Base-by-base conservation (phyloP, 192 early-diverging fungal species). In the Rhizophagus clarus region DNA sequence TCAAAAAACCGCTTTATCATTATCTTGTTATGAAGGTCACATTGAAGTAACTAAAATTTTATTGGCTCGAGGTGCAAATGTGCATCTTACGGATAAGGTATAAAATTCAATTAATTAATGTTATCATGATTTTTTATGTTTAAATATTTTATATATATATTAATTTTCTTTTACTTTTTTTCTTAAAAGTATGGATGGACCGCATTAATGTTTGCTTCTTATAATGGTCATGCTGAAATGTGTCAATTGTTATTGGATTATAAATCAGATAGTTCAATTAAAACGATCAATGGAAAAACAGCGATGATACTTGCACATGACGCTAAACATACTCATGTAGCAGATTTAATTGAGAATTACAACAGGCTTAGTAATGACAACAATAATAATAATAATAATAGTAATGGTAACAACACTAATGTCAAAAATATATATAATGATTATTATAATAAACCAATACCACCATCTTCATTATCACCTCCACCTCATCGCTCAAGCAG, bases 171-270 rank as follows among this genome's bases (percentile, higher is more conserved):
- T 61, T 40, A 40, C 17, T 32, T 74, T 56, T 29, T 34, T 61
- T 32, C 3, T 1, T 67, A 32, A 32, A 71, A 79, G 70, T 84
- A 83, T 31, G 85, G 85, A 8, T 86, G 85, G 85, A 82, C 85
- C 1, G 71, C 83, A 2, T 71, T 86, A 20, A 86, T 86, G 85
- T 80, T 86, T 5, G 85, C 85, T 2, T 83, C 85, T 60, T 86
- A 82, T 63, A 73, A 81, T 28, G 81, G 81, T 68, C 79, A 72
- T n/a, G 26, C 56, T 8, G 80, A 84, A 6, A 79, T 82, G 5
- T 86, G 85, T 42, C 80, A 80, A 32, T 34, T 83, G 42, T 66
- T 86, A 12, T 76, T 86, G 2, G 70, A 80, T 5, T 80, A 84
- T 22, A 79, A 81, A 2, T 83, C 85, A 20, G 82, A 86, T 26